Evolutionary conservation across 495 filamentous ascomycete genomes (phyloP), one percentile per base, ranked within the genome.

Genomic region (Lasiosphaeria hispida): DNA sequence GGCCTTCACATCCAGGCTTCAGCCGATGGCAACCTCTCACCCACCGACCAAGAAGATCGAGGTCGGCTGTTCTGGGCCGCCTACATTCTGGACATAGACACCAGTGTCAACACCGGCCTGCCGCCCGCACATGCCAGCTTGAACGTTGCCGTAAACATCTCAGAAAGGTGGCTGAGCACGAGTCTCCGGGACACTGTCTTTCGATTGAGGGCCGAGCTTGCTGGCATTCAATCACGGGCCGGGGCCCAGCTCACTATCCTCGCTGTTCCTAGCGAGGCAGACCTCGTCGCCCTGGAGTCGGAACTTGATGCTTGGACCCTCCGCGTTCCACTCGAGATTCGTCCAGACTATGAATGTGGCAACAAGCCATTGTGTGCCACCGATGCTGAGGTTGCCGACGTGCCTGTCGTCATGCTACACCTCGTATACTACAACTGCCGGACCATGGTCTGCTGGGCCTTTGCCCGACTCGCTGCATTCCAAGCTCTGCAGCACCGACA

Each of bases 71-170:
- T 37, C n/a, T 39, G 42, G 42, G 17, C 53, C n/a, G 14, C 34
- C 33, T 56, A 36, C 15, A 37, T 56, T 30, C 42, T 56, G 4
- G 53, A 56, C 15, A 47, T 48, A 19, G 53, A 56, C 5, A 48
- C 23, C 1, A 18, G 11, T 1, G 10, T 48, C n/a, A 56, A 47
- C 42, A 56, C 33, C 8, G 53, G 42, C 9, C 42, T 56, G 19
- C 23, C 53, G 7, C 42, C 53, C 5, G 14, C 41, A 13, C 41
- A 56, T 48, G 34, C 53, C 23, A 4, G 9, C 2, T 8, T 7
- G 2, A 11, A 14, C 9, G 37, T 18, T 9, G 8, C 41, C 5
- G 9, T 23, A 15, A 11, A 45, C 23, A 40, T 38, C 14, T 10
- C 13, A 11, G 13, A 50, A 13, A 30, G 23, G 23, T 30, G 23